Percentiles rank a stretch among this genome's conserved stretches.
Evolutionary conservation across 805 yeast species (phyloP).

Genomic region (Yamadazyma laniorum): DNA sequence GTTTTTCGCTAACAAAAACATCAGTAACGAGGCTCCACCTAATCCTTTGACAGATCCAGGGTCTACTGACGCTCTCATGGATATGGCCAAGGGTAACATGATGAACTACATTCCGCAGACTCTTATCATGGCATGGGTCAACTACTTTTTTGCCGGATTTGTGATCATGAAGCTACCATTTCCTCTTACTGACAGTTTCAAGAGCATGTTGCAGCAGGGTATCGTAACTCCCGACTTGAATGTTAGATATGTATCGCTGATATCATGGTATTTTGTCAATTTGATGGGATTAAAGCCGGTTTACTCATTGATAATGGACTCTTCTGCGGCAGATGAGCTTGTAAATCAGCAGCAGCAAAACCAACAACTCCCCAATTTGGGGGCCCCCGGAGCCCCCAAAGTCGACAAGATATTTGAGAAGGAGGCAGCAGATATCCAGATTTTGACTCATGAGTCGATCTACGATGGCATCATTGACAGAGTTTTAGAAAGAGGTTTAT

Average conservation of each 20-base stretch:
- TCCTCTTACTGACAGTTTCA: slow-evolving; percentile 85
- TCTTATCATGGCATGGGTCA: slow-evolving; percentile 93
- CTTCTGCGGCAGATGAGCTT: slow-evolving; percentile 44
- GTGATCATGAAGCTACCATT: slow-evolving; percentile 80
- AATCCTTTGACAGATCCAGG: slow-evolving; percentile 73
- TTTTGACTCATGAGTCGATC: slow-evolving; percentile 51
- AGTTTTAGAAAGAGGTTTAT: slow-evolving; percentile 27
- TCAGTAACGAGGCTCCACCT: slow-evolving; percentile 36
- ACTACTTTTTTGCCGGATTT: slow-evolving; percentile 88
- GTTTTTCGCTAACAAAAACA: slow-evolving; percentile 51
- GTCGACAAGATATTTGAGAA: slow-evolving; percentile 60
- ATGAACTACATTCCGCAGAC: slow-evolving; percentile 90
- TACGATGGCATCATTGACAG: slow-evolving; percentile 64
- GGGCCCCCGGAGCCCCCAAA: slow-evolving; percentile 61
- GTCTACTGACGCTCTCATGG: slow-evolving; percentile 68
- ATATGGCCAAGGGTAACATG: slow-evolving; percentile 76
- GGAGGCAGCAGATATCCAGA: slow-evolving; percentile 73
- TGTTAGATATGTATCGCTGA: slow-evolving; percentile 87
- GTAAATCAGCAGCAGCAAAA: slow-evolving; percentile 41
- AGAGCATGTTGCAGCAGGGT: slow-evolving; percentile 88
- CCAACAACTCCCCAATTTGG: slow-evolving; percentile 38
- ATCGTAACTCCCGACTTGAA: slow-evolving; percentile 81
- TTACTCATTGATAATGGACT: slow-evolving; percentile 63
- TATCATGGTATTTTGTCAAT: slow-evolving; percentile 94
- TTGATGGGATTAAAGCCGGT: slow-evolving; percentile 81